Conservation (phyloP, 2,329 filamentous ascomycete genomes). For the Monosporascus cannonballus region DNA sequence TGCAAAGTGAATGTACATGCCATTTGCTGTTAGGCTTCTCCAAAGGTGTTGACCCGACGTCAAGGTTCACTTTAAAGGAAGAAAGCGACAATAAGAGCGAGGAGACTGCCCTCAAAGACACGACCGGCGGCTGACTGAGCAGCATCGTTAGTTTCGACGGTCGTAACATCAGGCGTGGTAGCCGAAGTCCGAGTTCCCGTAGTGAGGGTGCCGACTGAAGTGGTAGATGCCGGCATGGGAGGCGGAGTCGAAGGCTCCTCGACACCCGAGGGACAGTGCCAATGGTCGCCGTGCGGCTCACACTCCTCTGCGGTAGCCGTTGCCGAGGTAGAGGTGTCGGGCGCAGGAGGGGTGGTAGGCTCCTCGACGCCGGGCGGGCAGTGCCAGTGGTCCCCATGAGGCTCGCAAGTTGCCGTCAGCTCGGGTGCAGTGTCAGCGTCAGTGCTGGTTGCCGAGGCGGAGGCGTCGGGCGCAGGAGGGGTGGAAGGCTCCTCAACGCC, state of each 20-base stretch:
- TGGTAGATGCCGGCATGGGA: not conserved
- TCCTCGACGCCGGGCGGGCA: conserved; percentile 3
- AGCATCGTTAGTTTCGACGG: not conserved
- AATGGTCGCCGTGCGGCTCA: too few species aligned
- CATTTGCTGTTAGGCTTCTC: too few species aligned
- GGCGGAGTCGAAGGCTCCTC: not conserved
- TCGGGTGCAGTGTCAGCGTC: not conserved
- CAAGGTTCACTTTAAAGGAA: not conserved
- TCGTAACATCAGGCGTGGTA: too few species aligned
- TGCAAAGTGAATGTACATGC: too few species aligned
- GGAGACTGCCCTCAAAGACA: not conserved
- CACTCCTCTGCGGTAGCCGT: not conserved
- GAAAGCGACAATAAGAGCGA: not conserved
- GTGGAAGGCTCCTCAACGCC: conserved; percentile 6
- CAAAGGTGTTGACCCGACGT: too few species aligned
- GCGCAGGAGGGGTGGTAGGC: conserved; percentile 3
- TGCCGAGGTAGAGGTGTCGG: not conserved
- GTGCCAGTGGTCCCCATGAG: conserved; percentile 2
- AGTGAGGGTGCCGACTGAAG: too few species aligned
- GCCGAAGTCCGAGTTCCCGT: too few species aligned
- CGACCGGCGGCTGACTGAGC: not conserved
- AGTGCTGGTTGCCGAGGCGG: not conserved
- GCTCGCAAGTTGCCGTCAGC: not conserved
- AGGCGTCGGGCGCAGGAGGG: not conserved
- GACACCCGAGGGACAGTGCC: too few species aligned